Percentiles rank a stretch among this genome's conserved stretches.
These are phyloP conservation scores for Aspergillus pseudoterreus DNA, from an alignment of 2,329 filamentous ascomycete species.

Conservation along the genomic window DNA sequence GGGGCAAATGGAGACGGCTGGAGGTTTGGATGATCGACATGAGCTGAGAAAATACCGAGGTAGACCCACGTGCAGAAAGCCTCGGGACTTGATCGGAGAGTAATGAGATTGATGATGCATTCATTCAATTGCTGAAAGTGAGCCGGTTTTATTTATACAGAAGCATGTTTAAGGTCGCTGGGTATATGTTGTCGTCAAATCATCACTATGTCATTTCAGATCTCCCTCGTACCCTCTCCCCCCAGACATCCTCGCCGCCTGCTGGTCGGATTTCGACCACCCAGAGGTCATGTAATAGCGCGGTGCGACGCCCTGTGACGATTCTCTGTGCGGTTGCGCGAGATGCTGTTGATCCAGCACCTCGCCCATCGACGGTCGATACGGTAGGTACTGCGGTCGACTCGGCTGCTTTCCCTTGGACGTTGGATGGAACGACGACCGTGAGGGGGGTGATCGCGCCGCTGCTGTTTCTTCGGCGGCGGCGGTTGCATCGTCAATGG, in stretches of 20 bases:
- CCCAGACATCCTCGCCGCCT: neutral
- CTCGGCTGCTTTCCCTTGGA: neutral
- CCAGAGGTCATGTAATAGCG: neutral
- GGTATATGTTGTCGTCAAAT: neutral
- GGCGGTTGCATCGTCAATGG: constrained; percentile 1
- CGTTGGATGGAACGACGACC: neutral
- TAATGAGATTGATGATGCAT: too few species aligned
- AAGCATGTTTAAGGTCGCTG: neutral
- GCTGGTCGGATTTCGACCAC: neutral
- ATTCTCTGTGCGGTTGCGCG: neutral
- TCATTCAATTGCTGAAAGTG: too few species aligned
- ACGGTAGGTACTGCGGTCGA: neutral
- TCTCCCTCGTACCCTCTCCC: neutral
- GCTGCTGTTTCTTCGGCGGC: neutral
- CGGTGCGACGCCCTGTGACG: neutral
- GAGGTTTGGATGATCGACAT: neutral
- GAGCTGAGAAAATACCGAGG: neutral
- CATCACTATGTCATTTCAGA: neutral
- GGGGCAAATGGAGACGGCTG: too few species aligned
- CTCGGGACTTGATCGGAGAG: too few species aligned
- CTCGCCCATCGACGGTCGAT: constrained; percentile 1
- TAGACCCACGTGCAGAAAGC: neutral
- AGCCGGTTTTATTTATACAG: neutral
- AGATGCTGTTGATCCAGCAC: neutral
- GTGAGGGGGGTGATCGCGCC: neutral